Percentiles rank a stretch among this genome's conserved stretches.
Conservation (phyloP, 139 green algal genomes). For the Tetraselmis striata region DNA sequence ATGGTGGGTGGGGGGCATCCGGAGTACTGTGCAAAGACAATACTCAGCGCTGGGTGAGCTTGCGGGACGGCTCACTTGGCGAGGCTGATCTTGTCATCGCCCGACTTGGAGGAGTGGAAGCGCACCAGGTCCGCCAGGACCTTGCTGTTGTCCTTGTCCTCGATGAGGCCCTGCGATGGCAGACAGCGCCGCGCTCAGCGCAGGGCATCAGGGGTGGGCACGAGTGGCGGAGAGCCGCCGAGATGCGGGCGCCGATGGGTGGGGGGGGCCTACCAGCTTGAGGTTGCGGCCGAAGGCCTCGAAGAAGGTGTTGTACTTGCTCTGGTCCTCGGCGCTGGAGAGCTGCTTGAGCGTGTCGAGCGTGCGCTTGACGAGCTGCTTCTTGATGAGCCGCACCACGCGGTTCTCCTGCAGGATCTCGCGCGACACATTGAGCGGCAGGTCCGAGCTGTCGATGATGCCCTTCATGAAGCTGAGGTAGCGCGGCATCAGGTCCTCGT, state of each 20-base stretch:
- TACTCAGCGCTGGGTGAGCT: too few species aligned
- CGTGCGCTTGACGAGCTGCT: slow-evolving; percentile 80
- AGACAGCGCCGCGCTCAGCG: too few species aligned
- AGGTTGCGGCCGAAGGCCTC: slow-evolving; percentile 84
- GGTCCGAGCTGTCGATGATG: slow-evolving; percentile 91
- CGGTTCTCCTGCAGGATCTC: slow-evolving; percentile 92
- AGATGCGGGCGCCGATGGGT: too few species aligned
- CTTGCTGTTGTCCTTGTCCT: slow-evolving; percentile 76
- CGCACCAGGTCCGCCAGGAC: slow-evolving; percentile 77
- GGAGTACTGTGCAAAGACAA: too few species aligned
- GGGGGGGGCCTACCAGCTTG: slow-evolving; percentile 72
- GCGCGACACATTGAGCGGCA: slow-evolving; percentile 94
- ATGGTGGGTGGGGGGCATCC: too few species aligned
- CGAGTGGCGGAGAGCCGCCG: too few species aligned
- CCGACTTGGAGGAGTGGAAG: slow-evolving; percentile 69
- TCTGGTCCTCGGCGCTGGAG: slow-evolving; percentile 68
- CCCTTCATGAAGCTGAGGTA: slow-evolving; percentile 66
- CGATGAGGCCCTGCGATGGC: slow-evolving; percentile 86
- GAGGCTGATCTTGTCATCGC: slow-evolving; percentile 58
- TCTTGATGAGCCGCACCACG: slow-evolving; percentile 85
- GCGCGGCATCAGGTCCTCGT: slow-evolving; percentile 87
- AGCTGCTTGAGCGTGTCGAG: slow-evolving; percentile 91
- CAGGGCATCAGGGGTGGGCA: too few species aligned
- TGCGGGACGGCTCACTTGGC: slow-evolving; percentile 61
- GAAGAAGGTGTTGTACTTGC: slow-evolving; percentile 76